Percentiles rank a stretch among this genome's conserved stretches.
These are phyloP conservation scores for Lithohypha guttulata DNA, from an alignment of 2,329 filamentous ascomycete species.

Conservation along the genomic window DNA sequence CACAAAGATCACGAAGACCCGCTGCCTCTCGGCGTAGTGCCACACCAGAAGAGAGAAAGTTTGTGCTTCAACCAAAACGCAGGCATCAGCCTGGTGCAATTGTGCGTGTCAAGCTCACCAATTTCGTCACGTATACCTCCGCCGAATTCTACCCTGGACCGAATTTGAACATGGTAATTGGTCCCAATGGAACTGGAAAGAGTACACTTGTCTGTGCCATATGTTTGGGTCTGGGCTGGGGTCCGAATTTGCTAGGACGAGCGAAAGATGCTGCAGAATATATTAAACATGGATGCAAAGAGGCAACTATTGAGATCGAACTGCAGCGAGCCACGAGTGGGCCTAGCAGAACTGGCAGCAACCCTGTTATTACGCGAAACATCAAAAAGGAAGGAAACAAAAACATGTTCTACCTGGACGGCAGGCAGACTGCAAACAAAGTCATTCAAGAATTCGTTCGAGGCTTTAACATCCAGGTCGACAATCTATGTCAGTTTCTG, in stretches of 20 bases:
- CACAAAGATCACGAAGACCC: slow-evolving; percentile 2
- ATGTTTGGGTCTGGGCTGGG: slow-evolving; percentile 80
- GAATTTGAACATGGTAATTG: slow-evolving; percentile 95
- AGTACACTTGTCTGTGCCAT: slow-evolving; percentile 96
- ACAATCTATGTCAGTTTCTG: slow-evolving; percentile 94
- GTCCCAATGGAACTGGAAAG: slow-evolving; percentile 96
- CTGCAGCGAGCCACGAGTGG: slow-evolving; percentile 52
- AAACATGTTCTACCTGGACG: slow-evolving; percentile 68
- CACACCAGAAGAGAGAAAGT: background rate
- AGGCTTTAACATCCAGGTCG: slow-evolving; percentile 79
- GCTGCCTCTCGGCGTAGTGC: background rate
- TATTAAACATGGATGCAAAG: slow-evolving; percentile 74
- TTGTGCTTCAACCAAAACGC: slow-evolving; percentile 5
- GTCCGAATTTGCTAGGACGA: slow-evolving; percentile 64
- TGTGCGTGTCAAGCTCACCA: slow-evolving; percentile 69
- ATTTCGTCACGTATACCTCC: slow-evolving; percentile 91
- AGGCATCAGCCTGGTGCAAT: slow-evolving; percentile 65
- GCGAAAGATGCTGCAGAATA: slow-evolving; percentile 79
- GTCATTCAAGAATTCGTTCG: slow-evolving; percentile 54
- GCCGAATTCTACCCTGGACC: slow-evolving; percentile 88
- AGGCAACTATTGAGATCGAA: slow-evolving; percentile 82
- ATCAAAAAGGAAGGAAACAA: slow-evolving; percentile 78
- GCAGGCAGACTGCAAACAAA: slow-evolving; percentile 49
- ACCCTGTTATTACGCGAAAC: slow-evolving; percentile 62
- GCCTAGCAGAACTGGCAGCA: slow-evolving; percentile 39